A percentile compares a stretch with the other conserved stretches of the same genome.
phyloP scores from a whole-genome alignment of 1,139 yeast genomes.

The Candida neerlandica region DNA sequence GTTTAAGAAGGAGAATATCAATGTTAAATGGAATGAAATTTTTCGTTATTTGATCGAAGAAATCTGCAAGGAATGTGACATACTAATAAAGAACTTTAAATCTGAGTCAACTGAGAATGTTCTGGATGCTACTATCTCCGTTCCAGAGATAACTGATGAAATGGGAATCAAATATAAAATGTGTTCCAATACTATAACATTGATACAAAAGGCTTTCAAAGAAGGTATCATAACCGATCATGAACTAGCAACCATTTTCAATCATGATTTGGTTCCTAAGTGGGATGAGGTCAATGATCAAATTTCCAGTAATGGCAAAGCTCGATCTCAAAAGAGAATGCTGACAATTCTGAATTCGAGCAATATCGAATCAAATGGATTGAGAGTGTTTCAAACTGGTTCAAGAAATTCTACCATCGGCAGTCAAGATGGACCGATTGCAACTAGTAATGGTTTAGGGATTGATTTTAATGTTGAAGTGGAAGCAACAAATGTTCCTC shows the following conservation, averaged over 20 bases:
- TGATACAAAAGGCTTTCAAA: constrained; percentile 35
- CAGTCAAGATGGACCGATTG: constrained; percentile 5
- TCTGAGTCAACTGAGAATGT: constrained; percentile 1
- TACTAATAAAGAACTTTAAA: constrained; percentile 28
- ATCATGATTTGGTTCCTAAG: constrained; percentile 29
- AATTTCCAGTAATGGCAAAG: constrained; percentile 14
- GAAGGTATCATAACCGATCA: constrained; percentile 27
- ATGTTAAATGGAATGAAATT: constrained; percentile 57
- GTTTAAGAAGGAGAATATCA: constrained; percentile 51
- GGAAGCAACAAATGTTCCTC: constrained; percentile 32
- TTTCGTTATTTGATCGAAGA: constrained; percentile 48
- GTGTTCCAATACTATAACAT: constrained; percentile 36
- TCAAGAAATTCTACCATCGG: constrained; percentile 12
- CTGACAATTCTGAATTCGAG: constrained; percentile 10
- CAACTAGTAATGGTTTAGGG: constrained; percentile 27
- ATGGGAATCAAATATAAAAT: constrained; percentile 29
- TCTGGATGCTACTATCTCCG: background rate
- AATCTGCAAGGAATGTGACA: constrained; percentile 30
- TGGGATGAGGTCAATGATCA: constrained; percentile 36
- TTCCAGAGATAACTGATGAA: constrained; percentile 18
- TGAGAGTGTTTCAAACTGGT: constrained; percentile 22
- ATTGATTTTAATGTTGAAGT: constrained; percentile 41
- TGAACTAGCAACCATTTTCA: constrained; percentile 23
- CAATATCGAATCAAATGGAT: constrained; percentile 19
- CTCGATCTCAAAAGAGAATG: background rate